Evolutionary conservation across 345 rosid genomes (phyloP).

Genomic region (Acer campestre): DNA sequence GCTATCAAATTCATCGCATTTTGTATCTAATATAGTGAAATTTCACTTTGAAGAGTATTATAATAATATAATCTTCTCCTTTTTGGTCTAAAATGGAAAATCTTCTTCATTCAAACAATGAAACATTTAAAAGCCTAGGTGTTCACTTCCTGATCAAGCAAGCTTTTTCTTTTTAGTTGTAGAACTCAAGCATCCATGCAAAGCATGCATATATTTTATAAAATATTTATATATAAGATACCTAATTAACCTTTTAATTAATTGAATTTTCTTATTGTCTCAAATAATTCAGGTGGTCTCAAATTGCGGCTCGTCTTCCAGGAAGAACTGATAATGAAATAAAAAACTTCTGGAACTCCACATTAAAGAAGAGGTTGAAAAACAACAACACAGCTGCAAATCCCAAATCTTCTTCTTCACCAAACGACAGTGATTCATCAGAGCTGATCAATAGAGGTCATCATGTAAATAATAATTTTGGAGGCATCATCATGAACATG

Average conservation of each 20-base stretch:
- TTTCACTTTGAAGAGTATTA: background rate
- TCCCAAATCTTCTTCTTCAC: conserved; percentile 55
- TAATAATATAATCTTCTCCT: background rate
- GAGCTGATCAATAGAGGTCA: conserved; percentile 39
- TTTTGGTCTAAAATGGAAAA: background rate
- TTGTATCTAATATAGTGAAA: background rate
- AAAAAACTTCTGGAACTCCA: conserved; percentile 94
- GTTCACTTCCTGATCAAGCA: background rate
- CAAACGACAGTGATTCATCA: conserved; percentile 62
- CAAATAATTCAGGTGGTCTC: conserved; percentile 72
- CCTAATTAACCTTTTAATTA: background rate
- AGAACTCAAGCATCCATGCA: conserved; percentile 20
- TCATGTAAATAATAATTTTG: conserved; percentile 5
- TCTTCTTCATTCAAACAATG: background rate
- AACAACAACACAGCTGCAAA: conserved; percentile 28
- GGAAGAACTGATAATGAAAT: conserved; percentile 94
- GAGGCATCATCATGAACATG: conserved; percentile 44
- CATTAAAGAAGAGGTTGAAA: conserved; percentile 72
- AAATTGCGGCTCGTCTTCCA: conserved; percentile 87
- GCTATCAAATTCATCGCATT: background rate
- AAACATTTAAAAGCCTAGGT: background rate
- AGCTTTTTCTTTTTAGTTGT: background rate
- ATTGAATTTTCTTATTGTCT: background rate
- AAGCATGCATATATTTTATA: conserved; percentile 3
- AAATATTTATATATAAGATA: background rate